phyloP scores from a whole-genome alignment of 176 grass and related monocot species.

The Canna indica region DNA sequence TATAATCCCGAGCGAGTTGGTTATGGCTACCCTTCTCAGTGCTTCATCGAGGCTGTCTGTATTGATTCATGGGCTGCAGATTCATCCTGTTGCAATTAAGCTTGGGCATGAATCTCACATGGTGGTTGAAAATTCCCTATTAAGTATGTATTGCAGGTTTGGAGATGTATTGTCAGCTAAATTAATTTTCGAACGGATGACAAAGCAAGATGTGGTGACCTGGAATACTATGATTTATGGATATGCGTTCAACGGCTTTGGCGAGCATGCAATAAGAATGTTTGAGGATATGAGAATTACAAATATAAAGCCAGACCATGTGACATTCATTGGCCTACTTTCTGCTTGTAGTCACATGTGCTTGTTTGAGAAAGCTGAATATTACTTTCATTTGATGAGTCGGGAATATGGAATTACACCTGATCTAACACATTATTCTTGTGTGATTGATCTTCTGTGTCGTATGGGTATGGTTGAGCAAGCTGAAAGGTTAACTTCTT shows the following conservation, averaged over 20 bases:
- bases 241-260: not conserved
- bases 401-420: not conserved
- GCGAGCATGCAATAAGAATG: not conserved
- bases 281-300: not conserved
- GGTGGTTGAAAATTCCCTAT: slow-evolving; percentile 32
- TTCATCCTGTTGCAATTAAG: slow-evolving; percentile 36
- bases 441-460: slow-evolving; percentile 3
- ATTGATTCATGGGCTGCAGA: slow-evolving; percentile 41
- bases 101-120: slow-evolving; percentile 32
- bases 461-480: not conserved
- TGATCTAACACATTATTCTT: slow-evolving; percentile 4
- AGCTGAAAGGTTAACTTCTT: not conserved
- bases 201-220: not conserved
- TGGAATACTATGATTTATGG: not conserved
- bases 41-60: slow-evolving; percentile 38
- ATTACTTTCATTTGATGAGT: slow-evolving; percentile 2
- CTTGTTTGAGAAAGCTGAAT: not conserved
- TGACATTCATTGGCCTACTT: slow-evolving; percentile 4
- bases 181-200: not conserved
- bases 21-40: slow-evolving; percentile 44
- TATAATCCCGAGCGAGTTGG: slow-evolving; percentile 37
- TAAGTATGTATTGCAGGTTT: not conserved
- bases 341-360: slow-evolving; percentile 3
- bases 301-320: not conserved
- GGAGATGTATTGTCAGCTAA: too few relatives aligned